Percentiles rank a stretch among this genome's conserved stretches.
Evolutionary conservation across 306 rosid genomes (phyloP).

Genomic region (Coriaria nepalensis): DNA sequence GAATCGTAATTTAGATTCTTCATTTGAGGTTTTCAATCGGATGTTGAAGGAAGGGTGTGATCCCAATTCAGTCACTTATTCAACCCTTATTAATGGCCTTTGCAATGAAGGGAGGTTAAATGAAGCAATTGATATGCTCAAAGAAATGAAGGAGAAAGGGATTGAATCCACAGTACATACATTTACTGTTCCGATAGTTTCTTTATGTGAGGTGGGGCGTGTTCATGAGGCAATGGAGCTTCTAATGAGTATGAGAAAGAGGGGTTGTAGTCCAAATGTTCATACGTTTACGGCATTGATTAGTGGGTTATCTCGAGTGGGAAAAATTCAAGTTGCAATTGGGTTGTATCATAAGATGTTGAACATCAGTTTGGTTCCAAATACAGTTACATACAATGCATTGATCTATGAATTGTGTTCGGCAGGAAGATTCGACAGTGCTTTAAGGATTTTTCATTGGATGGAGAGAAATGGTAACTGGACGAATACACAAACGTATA

Average conservation of each 20-base stretch:
- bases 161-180: slow-evolving; percentile 27
- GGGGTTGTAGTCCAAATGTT: slow-evolving; percentile 22
- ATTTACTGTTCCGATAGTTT: slow-evolving; percentile 24
- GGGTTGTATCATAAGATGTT: slow-evolving; percentile 31
- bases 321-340: slow-evolving; percentile 24
- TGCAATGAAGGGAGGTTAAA: slow-evolving; percentile 28
- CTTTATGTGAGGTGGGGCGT: slow-evolving; percentile 24
- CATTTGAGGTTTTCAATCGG: slow-evolving; percentile 20
- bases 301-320: slow-evolving; percentile 20
- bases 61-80: slow-evolving; percentile 25
- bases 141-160: slow-evolving; percentile 23
- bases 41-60: slow-evolving; percentile 29
- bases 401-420: slow-evolving; percentile 24
- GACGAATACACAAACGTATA: slow-evolving; percentile 21
- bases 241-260: slow-evolving; percentile 19
- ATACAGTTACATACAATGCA: slow-evolving; percentile 23
- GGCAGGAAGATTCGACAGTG: slow-evolving; percentile 20
- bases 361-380: slow-evolving; percentile 26
- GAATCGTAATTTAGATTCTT: slow-evolving; percentile 17
- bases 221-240: slow-evolving; percentile 24
- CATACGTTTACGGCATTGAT: slow-evolving; percentile 29
- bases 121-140: slow-evolving; percentile 29
- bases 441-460: slow-evolving; percentile 20
- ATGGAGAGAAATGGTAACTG: slow-evolving; percentile 24
- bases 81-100: slow-evolving; percentile 28